Evolutionary conservation across 2,329 filamentous ascomycete species (phyloP), one percentile per base, ranked within the genome.

Genomic region (Hymenoscyphus fructigenus): DNA sequence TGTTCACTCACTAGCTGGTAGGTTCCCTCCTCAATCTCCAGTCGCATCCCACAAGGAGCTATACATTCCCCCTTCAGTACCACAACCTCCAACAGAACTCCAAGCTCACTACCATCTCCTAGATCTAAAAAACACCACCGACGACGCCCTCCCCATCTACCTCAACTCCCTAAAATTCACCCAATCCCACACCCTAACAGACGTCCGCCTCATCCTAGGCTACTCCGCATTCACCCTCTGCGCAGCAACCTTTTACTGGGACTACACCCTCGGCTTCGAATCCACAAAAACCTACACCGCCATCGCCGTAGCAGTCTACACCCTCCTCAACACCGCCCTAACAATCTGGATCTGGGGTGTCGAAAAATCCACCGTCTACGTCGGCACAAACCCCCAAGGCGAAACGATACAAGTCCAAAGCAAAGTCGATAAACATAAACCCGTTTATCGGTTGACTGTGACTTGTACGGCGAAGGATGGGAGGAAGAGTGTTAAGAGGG

Each of bases 81-180:
- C 15, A 47, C 9, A 28, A 41, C 47, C 20, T 15, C 44, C 23
- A 65, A 2, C 34, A 12, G 14, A 36, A 14, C 34, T 3, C 10
- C 34, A 9, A 36, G 9, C 34, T 36, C 12, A 36, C 34, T 10
- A 9, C 10, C 26, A 1, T 14, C 14, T 17, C 17, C 56, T 76
- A 96, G 95, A 98, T 77, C 89, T 99, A 69, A 98, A 98, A 80
- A 96, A 95, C 81, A 96, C 93, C 47, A 92, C 91, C 70, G 95
- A 99, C 81, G 95, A 99, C 80, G 92, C 93, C 64, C 89, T 99
- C 66, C 88, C 91, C 65, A 93, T 95, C 80, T 98, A 98, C 82
- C 88, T 99, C 68, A 94, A 92, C 79, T 91, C 88, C 36, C 88
- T 98, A 76, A 88, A 84, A 70, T 97, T 97, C 83, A 85, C 81